These are phyloP conservation scores for Pythium aristosporum DNA, from an alignment of 352 stramenopile genomes.

Conservation along the genomic window DNA sequence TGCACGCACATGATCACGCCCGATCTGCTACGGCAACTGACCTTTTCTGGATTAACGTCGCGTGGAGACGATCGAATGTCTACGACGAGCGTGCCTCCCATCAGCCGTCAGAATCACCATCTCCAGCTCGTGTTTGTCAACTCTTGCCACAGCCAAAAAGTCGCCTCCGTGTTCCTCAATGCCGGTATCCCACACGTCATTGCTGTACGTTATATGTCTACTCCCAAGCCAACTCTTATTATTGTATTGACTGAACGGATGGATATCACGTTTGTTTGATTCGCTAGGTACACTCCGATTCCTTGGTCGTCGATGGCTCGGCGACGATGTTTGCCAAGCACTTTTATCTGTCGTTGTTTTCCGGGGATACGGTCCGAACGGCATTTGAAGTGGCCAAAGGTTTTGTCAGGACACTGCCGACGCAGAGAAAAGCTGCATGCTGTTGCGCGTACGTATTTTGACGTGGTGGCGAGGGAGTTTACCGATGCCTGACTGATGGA, in stretches of 20 bases:
- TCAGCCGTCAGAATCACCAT: constrained; percentile 17
- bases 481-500: background rate
- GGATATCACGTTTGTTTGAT: no score
- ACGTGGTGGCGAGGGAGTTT: background rate
- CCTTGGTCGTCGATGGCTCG: constrained; percentile 66
- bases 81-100: constrained; percentile 1
- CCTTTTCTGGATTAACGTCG: constrained; percentile 47
- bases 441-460: constrained; percentile 71
- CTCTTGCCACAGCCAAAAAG: constrained; percentile 82
- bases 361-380: constrained; percentile 60
- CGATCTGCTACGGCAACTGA: constrained; percentile 58
- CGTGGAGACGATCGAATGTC: constrained; percentile 10
- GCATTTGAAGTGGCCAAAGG: constrained; percentile 79
- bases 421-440: constrained; percentile 57
- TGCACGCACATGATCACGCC: constrained; percentile 78
- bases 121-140: constrained; percentile 81
- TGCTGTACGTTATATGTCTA: constrained; percentile 44
- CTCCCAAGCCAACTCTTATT: background rate
- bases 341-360: constrained; percentile 82
- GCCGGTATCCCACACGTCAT: constrained; percentile 90
- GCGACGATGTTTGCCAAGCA: constrained; percentile 85
- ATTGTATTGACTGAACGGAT: background rate
- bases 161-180: constrained; percentile 87
- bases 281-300: constrained; percentile 66
- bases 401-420: constrained; percentile 61